Evolutionary conservation across 1,284 basidiomycete species (phyloP), one percentile per base, ranked within the genome.

Genomic region (Puccinia coronata): DNA sequence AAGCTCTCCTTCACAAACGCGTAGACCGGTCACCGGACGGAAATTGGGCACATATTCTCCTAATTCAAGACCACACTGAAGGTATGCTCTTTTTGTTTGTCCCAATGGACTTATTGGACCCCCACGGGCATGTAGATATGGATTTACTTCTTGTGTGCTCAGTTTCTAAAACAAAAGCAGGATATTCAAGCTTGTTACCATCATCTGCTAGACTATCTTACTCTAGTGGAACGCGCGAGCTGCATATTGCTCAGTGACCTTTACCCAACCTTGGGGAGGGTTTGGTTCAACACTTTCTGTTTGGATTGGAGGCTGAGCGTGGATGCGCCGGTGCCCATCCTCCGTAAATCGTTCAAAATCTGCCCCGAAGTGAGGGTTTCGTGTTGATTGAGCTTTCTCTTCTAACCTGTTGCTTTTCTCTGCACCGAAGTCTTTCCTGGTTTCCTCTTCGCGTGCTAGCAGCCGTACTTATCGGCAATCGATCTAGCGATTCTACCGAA

Each of bases 141-240:
- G n/a, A n/a, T 47, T 67, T 53, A 14, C 28, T 5, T 67, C 20
- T 67, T 20, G 23, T 67, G 41, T 67, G 41, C n/a, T 47, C 63
- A 67, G 63, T 67, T 23, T n/a, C 63, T 12, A 67, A 16, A 67
- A 67, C 34, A 65, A 65, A 65, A 41, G 11, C 39, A 41, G 39
- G 39, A 67, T 67, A 67, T 43, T 47, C 63, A 67, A 43, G 41
- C 63, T 67, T 47, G 63, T 67, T 11, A 25, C 18, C 39, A 67
- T 16, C 36, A 18, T 34, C 59, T 36, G 25, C n/a, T 12, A 39
- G 39, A 18, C 34, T 23, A n/a, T 36, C 61, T 34, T 65, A 18
- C 41, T 47, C n/a, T 39, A 47, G 41, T 28, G 23, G 63, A n/a
- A 67, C 25, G 63, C 63, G 47, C 63, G 39, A 41, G 16, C 18